These are phyloP conservation scores for Emericellopsis atlantica DNA, from an alignment of 2,329 filamentous ascomycete species.

Conservation along the genomic window DNA sequence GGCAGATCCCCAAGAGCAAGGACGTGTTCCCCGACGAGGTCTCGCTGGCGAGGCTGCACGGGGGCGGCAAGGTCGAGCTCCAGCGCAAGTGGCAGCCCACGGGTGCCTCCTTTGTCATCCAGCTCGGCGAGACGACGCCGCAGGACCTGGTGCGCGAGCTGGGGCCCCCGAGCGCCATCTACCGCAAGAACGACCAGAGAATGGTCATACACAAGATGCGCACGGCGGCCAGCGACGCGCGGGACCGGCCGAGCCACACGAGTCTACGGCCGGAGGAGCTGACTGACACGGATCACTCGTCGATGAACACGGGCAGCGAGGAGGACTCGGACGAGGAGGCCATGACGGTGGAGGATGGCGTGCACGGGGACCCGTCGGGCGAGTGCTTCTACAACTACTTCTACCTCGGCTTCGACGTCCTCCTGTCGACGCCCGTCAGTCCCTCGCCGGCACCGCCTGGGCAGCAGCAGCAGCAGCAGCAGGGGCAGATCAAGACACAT, in stretches of 20 bases:
- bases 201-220: slow-evolving; percentile 72
- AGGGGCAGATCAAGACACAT: slow-evolving; percentile 22
- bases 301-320: slow-evolving; percentile 54
- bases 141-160: slow-evolving; percentile 87
- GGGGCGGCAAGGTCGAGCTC: slow-evolving; percentile 67
- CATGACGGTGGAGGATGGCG: slow-evolving; percentile 8
- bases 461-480: slow-evolving; percentile 8
- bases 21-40: slow-evolving; percentile 83
- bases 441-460: slow-evolving; percentile 51
- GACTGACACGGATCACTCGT: slow-evolving; percentile 65
- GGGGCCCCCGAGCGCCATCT: slow-evolving; percentile 87
- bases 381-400: slow-evolving; percentile 98
- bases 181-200: slow-evolving; percentile 78
- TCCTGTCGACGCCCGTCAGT: slow-evolving; percentile 66
- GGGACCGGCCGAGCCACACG: slow-evolving; percentile 30
- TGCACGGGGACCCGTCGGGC: slow-evolving; percentile 33
- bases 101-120: slow-evolving; percentile 55
- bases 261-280: slow-evolving; percentile 39
- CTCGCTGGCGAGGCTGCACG: slow-evolving; percentile 65
- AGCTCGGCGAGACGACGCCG: slow-evolving; percentile 74
- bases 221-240: slow-evolving; percentile 32
- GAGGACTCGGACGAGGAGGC: slow-evolving; percentile 48
- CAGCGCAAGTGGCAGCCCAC: slow-evolving; percentile 56
- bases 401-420: slow-evolving; percentile 82
- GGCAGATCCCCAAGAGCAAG: slow-evolving; percentile 55